These are phyloP conservation scores for Populus alba DNA, from an alignment of 345 rosid genomes.

Conservation along the genomic window DNA sequence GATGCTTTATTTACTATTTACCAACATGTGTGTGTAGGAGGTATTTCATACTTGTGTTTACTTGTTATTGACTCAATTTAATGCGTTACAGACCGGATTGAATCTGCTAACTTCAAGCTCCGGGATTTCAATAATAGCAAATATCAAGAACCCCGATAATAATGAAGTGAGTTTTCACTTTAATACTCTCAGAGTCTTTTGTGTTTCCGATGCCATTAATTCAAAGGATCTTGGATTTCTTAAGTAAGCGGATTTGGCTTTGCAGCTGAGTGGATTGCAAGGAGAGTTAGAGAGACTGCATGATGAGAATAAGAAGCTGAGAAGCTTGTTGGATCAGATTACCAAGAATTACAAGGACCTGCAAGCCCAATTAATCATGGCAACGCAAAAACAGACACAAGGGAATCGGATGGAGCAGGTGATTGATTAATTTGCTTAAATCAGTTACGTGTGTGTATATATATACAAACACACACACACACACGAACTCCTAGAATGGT, in stretches of 20 bases:
- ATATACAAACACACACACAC: too few relatives aligned
- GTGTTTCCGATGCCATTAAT: neutral
- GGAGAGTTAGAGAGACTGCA: slow-evolving; percentile 52
- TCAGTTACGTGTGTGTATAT: neutral
- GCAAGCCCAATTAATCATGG: slow-evolving; percentile 56
- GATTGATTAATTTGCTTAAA: slow-evolving; percentile 4
- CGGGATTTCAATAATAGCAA: slow-evolving; percentile 32
- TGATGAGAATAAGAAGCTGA: slow-evolving; percentile 69
- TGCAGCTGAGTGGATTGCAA: slow-evolving; percentile 44
- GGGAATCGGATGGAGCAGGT: slow-evolving; percentile 43
- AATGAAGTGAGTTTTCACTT: slow-evolving; percentile 41
- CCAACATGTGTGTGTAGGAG: neutral
- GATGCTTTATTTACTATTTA: neutral
- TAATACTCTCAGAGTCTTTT: neutral
- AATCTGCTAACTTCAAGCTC: slow-evolving; percentile 44
- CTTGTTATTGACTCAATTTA: neutral
- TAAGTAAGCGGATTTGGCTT: neutral
- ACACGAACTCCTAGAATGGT: neutral
- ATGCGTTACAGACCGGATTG: slow-evolving; percentile 49
- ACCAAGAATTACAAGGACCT: slow-evolving; percentile 52
- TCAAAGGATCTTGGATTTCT: neutral
- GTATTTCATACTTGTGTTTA: neutral
- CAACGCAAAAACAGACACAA: slow-evolving; percentile 51
- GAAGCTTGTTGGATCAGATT: slow-evolving; percentile 60
- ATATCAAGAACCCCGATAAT: slow-evolving; percentile 34